Percentiles rank a stretch among this genome's conserved stretches.
These are phyloP conservation scores for Pichia sp. DNA, from an alignment of 1,139 yeast genomes.

Conservation along the genomic window DNA sequence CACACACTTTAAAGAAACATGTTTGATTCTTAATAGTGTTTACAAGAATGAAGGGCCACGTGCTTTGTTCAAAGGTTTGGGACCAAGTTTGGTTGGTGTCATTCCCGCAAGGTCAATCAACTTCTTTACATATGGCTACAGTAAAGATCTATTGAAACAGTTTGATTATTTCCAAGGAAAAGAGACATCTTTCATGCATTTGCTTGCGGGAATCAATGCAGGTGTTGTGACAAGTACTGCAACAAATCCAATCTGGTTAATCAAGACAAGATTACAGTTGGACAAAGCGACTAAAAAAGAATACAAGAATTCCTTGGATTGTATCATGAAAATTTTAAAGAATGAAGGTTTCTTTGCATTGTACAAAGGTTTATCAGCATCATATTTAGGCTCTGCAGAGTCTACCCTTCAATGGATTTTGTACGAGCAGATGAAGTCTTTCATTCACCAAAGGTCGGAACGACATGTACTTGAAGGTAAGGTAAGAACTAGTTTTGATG, in stretches of 20 bases:
- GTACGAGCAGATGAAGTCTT: slow-evolving; percentile 86
- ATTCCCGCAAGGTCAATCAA: slow-evolving; percentile 97
- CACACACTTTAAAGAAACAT: slow-evolving; percentile 77
- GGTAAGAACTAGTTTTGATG: slow-evolving; percentile 57
- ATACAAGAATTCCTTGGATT: slow-evolving; percentile 84
- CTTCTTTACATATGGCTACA: slow-evolving; percentile 91
- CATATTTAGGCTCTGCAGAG: slow-evolving; percentile 91
- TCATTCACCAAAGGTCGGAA: slow-evolving; percentile 57
- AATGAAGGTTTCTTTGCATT: slow-evolving; percentile 78
- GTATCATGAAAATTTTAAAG: slow-evolving; percentile 62
- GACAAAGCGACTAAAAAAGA: slow-evolving; percentile 65
- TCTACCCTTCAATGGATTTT: slow-evolving; percentile 95
- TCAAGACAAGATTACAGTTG: slow-evolving; percentile 88
- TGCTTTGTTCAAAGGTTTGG: slow-evolving; percentile 89
- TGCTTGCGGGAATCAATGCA: slow-evolving; percentile 85
- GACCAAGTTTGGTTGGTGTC: slow-evolving; percentile 97
- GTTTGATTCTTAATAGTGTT: slow-evolving; percentile 62
- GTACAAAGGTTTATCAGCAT: slow-evolving; percentile 87
- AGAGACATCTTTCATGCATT: slow-evolving; percentile 83
- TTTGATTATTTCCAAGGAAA: slow-evolving; percentile 65
- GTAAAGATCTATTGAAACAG: slow-evolving; percentile 67
- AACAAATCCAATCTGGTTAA: slow-evolving; percentile 99
- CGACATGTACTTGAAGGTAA: slow-evolving; percentile 42
- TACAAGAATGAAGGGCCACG: slow-evolving; percentile 74
- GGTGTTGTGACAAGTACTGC: slow-evolving; percentile 95